Evolutionary conservation across 257 asterid species (phyloP).

Genomic region (Fraxinus cuspidata): DNA sequence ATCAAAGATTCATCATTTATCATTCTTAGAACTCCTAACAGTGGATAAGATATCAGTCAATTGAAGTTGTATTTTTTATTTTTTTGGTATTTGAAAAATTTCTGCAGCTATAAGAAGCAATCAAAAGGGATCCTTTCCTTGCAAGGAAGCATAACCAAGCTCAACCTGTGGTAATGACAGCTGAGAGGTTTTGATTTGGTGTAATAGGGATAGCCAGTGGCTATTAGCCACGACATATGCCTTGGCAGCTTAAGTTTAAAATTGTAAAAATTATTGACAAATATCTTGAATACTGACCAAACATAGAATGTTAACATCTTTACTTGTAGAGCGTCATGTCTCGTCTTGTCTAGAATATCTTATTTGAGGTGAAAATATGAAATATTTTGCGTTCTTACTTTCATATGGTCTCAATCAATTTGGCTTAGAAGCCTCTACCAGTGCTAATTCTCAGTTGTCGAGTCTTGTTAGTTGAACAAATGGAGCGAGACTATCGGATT

Average conservation of each 20-base stretch:
- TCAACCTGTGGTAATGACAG: slow-evolving; percentile 78
- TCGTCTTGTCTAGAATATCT: background rate
- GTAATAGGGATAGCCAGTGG: no score
- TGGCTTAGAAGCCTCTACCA: no score
- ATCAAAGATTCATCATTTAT: no score
- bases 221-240: no score
- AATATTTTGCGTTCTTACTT: background rate
- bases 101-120: slow-evolving; percentile 80
- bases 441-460: no score
- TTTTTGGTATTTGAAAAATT: background rate
- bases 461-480: no score
- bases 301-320: background rate
- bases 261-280: background rate
- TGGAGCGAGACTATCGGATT: no score
- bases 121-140: slow-evolving; percentile 73
- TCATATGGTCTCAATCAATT: background rate
- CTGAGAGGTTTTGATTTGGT: slow-evolving; percentile 61
- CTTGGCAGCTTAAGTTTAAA: background rate
- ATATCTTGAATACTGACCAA: background rate
- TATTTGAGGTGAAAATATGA: background rate
- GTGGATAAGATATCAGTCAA: background rate
- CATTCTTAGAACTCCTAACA: no score
- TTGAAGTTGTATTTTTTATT: background rate
- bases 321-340: background rate
- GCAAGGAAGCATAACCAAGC: slow-evolving; percentile 64